Conservation (phyloP, 768 basidiomycete species). For the Lactarius hatsudake region DNA sequence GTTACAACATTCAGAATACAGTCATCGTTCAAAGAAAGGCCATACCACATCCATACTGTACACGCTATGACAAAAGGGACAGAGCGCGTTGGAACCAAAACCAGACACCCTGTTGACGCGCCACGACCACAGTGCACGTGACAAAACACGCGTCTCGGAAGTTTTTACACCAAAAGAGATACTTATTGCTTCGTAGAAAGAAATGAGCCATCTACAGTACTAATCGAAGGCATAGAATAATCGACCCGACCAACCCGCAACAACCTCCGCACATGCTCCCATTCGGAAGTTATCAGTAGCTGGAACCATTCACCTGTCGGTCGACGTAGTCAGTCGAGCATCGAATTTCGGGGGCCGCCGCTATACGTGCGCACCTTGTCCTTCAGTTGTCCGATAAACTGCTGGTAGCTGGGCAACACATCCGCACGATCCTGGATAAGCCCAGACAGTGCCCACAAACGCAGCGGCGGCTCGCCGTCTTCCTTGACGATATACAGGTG, state of each 20-base stretch:
- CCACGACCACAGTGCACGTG: neutral
- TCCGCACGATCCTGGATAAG: constrained; percentile 97
- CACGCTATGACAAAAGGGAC: neutral
- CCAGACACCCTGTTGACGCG: neutral
- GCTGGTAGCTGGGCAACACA: constrained; percentile 92
- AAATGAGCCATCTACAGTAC: constrained; percentile 17
- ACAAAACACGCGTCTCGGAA: neutral
- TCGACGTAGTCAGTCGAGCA: constrained; percentile 14
- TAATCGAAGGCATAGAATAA: constrained; percentile 21
- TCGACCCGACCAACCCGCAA: neutral
- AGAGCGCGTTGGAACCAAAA: neutral
- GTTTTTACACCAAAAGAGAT: neutral
- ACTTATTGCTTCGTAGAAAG: neutral
- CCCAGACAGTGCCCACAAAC: constrained; percentile 92
- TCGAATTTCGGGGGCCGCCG: neutral
- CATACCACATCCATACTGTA: constrained; percentile 15
- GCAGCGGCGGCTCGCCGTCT: constrained; percentile 91
- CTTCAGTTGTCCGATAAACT: constrained; percentile 86
- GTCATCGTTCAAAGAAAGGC: neutral
- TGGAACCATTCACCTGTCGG: constrained; percentile 29
- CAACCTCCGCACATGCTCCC: neutral
- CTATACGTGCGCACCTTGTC: constrained; percentile 61
- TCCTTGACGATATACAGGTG: constrained; percentile 97
- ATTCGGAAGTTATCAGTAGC: constrained; percentile 21
- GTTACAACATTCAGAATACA: neutral